Base-by-base conservation (phyloP, 1,284 basidiomycete genomes). In the Sphagnurus paluster region DNA sequence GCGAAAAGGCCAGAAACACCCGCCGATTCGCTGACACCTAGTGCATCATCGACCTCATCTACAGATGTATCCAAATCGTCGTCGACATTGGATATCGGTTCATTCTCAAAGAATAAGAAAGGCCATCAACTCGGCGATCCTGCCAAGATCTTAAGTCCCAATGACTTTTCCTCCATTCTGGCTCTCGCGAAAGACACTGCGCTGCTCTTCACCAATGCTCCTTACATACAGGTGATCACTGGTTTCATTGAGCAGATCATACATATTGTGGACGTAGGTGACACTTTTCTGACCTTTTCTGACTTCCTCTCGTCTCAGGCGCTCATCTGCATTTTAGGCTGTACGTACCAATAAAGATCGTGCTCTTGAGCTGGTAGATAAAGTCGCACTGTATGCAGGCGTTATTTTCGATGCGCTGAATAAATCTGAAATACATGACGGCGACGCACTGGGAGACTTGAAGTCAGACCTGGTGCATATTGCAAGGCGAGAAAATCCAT, bases 371-470 rank as follows among this genome's bases (percentile, higher is more conserved):
- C 53, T 63, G 10, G 50, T 59, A 13, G 48, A 55, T 13, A 62
- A 62, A 41, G 56, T 62, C 19, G 41, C 48, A 25, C 52, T 44
- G 3, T 62, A 62, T 48, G 51, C 56, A 7, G 49, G 52, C 13
- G 60, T 60, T 5, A 49, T 64, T 13, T 62, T 64, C 36, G 58
- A 58, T 25, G 56, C 59, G 1, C 46, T 64, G 16, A 38, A 55
- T 19, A 47, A 25, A 14, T 42, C 55, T 13, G 28, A 55, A 9
- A 26, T 46, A 17, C 24, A 41, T 5, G 14, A 21, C 8, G 21
- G 45, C 10, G 35, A 48, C 7, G 50, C 45, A 1, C 38, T 62
- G 1, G 48, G 44, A n/a, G 52, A 50, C 20, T 44, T 63, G 6
- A 46, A 58, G 39, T 48, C 55, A 1, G 61, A 63, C 39, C 33